Conservation (phyloP, 495 filamentous ascomycete genomes). For the Daldinia loculata region DNA sequence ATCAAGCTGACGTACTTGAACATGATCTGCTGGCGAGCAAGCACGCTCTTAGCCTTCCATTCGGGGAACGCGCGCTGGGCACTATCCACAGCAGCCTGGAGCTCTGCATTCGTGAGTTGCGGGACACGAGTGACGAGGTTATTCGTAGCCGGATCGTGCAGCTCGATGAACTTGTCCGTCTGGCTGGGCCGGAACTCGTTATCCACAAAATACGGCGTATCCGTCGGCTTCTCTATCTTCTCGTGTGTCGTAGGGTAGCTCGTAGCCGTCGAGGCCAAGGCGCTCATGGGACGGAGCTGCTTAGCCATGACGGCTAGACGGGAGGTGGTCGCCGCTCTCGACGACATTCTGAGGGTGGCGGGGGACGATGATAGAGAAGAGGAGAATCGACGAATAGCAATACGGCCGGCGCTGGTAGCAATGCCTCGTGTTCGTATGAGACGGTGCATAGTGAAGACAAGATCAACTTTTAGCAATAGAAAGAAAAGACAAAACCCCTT, state of each 20-base stretch:
- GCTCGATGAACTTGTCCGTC: slow-evolving; percentile 85
- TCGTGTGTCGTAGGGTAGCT: slow-evolving; percentile 86
- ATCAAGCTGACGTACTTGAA: slow-evolving; percentile 94
- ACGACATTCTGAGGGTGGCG: slow-evolving; percentile 45
- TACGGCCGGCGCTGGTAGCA: slow-evolving; percentile 46
- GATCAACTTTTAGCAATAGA: neutral
- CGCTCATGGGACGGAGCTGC: slow-evolving; percentile 61
- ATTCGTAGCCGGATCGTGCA: slow-evolving; percentile 96
- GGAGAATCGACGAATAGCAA: slow-evolving; percentile 21
- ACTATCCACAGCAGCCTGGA: slow-evolving; percentile 85
- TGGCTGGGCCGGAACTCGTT: slow-evolving; percentile 85
- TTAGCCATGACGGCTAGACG: slow-evolving; percentile 69
- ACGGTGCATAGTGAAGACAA: slow-evolving; percentile 50
- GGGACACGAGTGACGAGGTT: slow-evolving; percentile 98
- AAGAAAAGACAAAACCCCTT: neutral
- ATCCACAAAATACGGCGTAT: slow-evolving; percentile 92
- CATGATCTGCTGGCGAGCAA: slow-evolving; percentile 93
- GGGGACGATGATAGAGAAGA: slow-evolving; percentile 29
- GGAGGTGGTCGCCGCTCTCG: slow-evolving; percentile 46
- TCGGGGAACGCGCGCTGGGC: slow-evolving; percentile 89
- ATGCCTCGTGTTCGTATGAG: slow-evolving; percentile 49
- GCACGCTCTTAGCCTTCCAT: slow-evolving; percentile 85
- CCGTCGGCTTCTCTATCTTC: slow-evolving; percentile 73
- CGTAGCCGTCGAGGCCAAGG: slow-evolving; percentile 68
- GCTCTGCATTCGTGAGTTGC: slow-evolving; percentile 89